A percentile compares a stretch with the other conserved stretches of the same genome.
These are phyloP conservation scores for Buddleja alternifolia DNA, from an alignment of 257 asterid species.

Conservation along the genomic window DNA sequence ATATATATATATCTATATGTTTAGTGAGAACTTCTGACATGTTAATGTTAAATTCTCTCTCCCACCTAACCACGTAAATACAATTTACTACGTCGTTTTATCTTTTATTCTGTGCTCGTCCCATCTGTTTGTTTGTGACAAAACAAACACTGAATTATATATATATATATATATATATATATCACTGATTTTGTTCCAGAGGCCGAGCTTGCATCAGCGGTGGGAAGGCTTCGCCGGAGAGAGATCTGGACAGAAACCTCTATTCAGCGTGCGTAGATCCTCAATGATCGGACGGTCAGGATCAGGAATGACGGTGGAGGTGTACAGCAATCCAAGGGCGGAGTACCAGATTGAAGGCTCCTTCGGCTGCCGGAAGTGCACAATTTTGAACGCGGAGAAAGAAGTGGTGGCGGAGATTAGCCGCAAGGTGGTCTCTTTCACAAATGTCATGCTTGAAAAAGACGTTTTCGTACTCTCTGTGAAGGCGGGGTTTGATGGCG, in stretches of 20 bases:
- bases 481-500: conserved; percentile 63
- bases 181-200: conserved; percentile 40
- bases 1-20: too few relatives aligned
- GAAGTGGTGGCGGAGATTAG: conserved; percentile 68
- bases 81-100: too few relatives aligned
- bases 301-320: conserved; percentile 49
- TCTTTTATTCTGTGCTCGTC: too few relatives aligned
- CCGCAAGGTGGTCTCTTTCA: conserved; percentile 59
- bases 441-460: conserved; percentile 65
- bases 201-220: conserved; percentile 77
- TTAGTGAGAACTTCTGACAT: too few relatives aligned
- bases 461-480: conserved; percentile 58
- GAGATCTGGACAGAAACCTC: conserved; percentile 49
- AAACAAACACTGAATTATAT: too few relatives aligned
- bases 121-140: too few relatives aligned
- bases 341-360: conserved; percentile 74
- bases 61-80: too few relatives aligned
- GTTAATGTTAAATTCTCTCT: too few relatives aligned
- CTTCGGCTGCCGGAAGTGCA: conserved; percentile 59
- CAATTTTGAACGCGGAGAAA: conserved; percentile 38
- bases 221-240: conserved; percentile 83
- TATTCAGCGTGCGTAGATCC: conserved; percentile 65
- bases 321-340: conserved; percentile 45
- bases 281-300: conserved; percentile 69
- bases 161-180: too few relatives aligned